Percentiles rank a stretch among this genome's conserved stretches.
Evolutionary conservation across 1,139 yeast genomes (phyloP).

Genomic region (Komagataea norvegica): DNA sequence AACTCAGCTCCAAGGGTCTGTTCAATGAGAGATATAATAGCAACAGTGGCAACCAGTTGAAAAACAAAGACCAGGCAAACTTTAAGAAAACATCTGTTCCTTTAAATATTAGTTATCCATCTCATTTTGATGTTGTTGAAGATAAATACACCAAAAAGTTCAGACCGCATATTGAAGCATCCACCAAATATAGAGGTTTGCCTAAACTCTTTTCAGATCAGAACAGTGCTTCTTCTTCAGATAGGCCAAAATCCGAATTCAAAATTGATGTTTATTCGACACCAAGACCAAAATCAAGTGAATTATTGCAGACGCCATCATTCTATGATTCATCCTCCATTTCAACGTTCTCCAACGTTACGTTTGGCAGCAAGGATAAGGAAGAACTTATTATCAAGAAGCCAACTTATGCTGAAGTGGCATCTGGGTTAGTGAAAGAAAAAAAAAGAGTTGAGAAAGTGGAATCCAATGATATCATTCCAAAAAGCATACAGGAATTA

Average conservation of each 20-base stretch:
- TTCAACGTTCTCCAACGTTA: constrained; percentile 24
- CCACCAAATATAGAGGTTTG: constrained; percentile 12
- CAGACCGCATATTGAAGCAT: constrained; percentile 19
- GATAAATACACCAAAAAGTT: constrained; percentile 8
- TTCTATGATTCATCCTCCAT: constrained; percentile 17
- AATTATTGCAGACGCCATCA: constrained; percentile 25
- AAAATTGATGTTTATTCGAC: constrained; percentile 23
- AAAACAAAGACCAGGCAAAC: not conserved
- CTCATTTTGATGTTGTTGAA: constrained; percentile 7
- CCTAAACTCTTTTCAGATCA: constrained; percentile 15
- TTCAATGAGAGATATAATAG: constrained; percentile 19
- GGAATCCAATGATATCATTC: constrained; percentile 12
- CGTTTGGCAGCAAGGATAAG: constrained; percentile 24
- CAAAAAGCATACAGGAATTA: constrained; percentile 22
- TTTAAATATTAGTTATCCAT: constrained; percentile 3
- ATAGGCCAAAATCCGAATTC: constrained; percentile 8
- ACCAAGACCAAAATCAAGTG: constrained; percentile 27
- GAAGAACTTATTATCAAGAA: constrained; percentile 19
- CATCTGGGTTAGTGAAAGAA: not conserved
- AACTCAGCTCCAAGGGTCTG: constrained; percentile 20
- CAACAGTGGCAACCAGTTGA: not conserved
- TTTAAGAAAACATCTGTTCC: not conserved
- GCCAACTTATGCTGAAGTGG: constrained; percentile 3
- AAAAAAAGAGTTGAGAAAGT: constrained; percentile 1
- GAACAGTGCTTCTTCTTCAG: constrained; percentile 1